Conservation (phyloP, 768 basidiomycete species). For the Auricularia sp. region DNA sequence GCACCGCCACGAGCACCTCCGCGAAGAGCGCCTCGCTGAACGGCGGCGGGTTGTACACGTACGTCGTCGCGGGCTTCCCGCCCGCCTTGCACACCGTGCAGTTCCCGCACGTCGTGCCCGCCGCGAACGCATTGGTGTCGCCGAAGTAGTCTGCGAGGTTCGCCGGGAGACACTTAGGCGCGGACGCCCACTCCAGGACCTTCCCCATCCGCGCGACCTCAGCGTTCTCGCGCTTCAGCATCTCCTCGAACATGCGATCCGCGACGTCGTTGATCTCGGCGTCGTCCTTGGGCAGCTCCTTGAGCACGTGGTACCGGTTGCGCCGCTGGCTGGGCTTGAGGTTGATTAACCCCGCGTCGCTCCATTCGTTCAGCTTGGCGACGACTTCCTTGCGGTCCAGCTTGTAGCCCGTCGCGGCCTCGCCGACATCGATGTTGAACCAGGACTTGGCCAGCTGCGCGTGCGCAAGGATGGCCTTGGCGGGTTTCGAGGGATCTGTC, state of each 20-base stretch:
- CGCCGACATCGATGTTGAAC: conserved; percentile 30
- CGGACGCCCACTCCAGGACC: conserved; percentile 31
- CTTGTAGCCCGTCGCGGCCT: conserved; percentile 18
- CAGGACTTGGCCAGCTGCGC: conserved; percentile 21
- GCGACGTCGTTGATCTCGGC: conserved; percentile 27
- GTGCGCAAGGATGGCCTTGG: conserved; percentile 21
- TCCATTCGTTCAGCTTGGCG: conserved; percentile 30
- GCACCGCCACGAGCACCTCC: conserved; percentile 31
- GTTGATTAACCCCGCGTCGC: conserved; percentile 24
- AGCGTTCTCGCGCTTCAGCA: conserved; percentile 33
- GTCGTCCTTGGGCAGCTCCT: conserved; percentile 24
- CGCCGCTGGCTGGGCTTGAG: conserved; percentile 32
- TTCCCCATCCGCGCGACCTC: conserved; percentile 29
- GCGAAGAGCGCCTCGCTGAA: conserved; percentile 22
- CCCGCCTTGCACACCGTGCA: conserved; percentile 37
- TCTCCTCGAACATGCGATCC: conserved; percentile 25
- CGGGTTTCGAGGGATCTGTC: conserved; percentile 23
- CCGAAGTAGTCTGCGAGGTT: conserved; percentile 36
- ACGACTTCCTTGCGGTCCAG: conserved; percentile 26
- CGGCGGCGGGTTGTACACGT: conserved; percentile 13
- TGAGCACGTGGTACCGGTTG: conserved; percentile 26
- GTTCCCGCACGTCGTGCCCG: conserved; percentile 29
- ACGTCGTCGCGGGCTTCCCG: conserved; percentile 23
- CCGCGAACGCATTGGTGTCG: conserved; percentile 25
- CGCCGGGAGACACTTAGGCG: conserved; percentile 34